Evolutionary conservation across 2,329 filamentous ascomycete species (phyloP).

Genomic region (Paracorniculantispora psalliotae): DNA sequence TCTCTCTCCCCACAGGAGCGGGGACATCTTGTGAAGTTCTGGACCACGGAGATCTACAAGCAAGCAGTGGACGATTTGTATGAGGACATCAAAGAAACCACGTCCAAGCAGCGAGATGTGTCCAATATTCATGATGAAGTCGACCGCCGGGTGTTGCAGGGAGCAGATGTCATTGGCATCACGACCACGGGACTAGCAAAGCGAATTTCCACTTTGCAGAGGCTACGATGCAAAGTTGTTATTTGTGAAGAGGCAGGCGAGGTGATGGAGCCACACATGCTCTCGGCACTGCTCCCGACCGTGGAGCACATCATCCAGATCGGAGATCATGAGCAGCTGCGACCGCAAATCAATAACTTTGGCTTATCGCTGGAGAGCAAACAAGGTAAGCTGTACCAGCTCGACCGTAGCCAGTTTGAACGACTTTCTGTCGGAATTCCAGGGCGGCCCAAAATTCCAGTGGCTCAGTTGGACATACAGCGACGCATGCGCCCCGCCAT

Average conservation of each 20-base stretch:
- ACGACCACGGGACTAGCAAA: conserved; percentile 53
- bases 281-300: conserved; percentile 51
- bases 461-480: conserved; percentile 49
- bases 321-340: conserved; percentile 57
- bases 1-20: neutral
- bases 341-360: conserved; percentile 52
- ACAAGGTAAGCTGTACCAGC: conserved; percentile 14
- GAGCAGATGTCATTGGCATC: conserved; percentile 47
- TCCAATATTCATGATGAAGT: conserved; percentile 24
- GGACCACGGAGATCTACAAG: neutral
- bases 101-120: neutral
- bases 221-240: conserved; percentile 46
- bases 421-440: conserved; percentile 30
- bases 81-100: neutral
- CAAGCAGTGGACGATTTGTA: conserved; percentile 1
- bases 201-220: conserved; percentile 41
- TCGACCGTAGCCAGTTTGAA: conserved; percentile 35
- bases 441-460: conserved; percentile 22
- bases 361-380: conserved; percentile 31
- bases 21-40: neutral
- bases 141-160: conserved; percentile 28
- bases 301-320: conserved; percentile 58
- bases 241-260: conserved; percentile 63
- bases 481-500: conserved; percentile 62
- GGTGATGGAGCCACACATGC: conserved; percentile 54